Evolutionary conservation across 1,139 yeast genomes (phyloP).

Genomic region (Suhomyces guaymorum): DNA sequence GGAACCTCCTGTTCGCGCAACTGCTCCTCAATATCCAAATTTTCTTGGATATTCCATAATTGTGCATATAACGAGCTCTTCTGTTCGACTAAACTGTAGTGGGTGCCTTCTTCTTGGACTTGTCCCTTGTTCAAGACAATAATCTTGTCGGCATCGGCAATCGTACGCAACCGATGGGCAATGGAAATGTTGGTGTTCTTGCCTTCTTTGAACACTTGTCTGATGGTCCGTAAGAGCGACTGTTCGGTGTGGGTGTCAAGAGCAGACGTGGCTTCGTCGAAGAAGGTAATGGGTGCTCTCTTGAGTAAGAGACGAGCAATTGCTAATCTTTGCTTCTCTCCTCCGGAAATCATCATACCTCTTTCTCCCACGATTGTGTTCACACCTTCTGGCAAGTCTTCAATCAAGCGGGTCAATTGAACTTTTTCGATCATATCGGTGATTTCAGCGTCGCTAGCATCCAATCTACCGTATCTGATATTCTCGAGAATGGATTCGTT

Average conservation of each 20-base stretch:
- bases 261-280: constrained; percentile 97
- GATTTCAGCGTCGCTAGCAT: constrained; percentile 76
- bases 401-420: constrained; percentile 61
- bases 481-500: constrained; percentile 89
- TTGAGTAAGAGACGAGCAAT: constrained; percentile 85
- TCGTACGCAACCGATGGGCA: constrained; percentile 91
- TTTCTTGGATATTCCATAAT: constrained; percentile 92
- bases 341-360: constrained; percentile 98
- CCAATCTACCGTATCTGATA: constrained; percentile 79
- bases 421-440: constrained; percentile 64
- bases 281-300: constrained; percentile 84
- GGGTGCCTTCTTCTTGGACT: constrained; percentile 89
- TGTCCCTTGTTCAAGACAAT: constrained; percentile 78
- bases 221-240: constrained; percentile 70
- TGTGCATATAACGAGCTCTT: constrained; percentile 66
- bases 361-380: constrained; percentile 95
- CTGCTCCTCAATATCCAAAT: constrained; percentile 53
- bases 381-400: constrained; percentile 78
- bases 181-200: constrained; percentile 79
- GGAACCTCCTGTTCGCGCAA: constrained; percentile 10
- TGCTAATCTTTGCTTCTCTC: constrained; percentile 94
- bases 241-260: constrained; percentile 96
- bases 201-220: constrained; percentile 56
- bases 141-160: constrained; percentile 92
- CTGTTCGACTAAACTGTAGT: constrained; percentile 55